Percentiles rank a stretch among this genome's conserved stretches.
phyloP scores from a whole-genome alignment of 352 stramenopile species.

The Phytopythium mirpurense region DNA sequence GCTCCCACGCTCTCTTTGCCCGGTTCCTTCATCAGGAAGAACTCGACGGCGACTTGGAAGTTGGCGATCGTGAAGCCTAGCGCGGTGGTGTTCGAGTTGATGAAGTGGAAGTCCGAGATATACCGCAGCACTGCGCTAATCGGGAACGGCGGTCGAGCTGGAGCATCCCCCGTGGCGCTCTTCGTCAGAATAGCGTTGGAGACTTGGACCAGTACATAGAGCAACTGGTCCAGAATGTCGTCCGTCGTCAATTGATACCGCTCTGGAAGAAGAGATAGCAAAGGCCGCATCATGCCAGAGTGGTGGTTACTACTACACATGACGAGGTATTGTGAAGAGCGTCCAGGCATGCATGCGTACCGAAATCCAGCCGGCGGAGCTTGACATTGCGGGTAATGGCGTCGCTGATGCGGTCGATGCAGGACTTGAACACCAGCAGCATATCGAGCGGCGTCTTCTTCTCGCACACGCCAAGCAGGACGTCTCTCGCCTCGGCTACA shows the following conservation, averaged over 20 bases:
- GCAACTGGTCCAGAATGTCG: constrained; percentile 74
- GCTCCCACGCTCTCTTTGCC: constrained; percentile 21
- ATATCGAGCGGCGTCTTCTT: constrained; percentile 73
- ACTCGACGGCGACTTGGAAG: constrained; percentile 76
- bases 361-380: constrained; percentile 41
- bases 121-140: constrained; percentile 60
- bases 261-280: constrained; percentile 22
- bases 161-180: background rate
- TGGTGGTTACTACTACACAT: background rate
- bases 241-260: constrained; percentile 64
- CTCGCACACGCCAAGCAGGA: constrained; percentile 23
- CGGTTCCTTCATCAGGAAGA: constrained; percentile 51
- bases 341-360: constrained; percentile 14
- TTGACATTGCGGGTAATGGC: constrained; percentile 49
- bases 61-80: constrained; percentile 77
- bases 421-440: constrained; percentile 63
- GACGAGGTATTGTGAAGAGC: background rate
- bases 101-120: constrained; percentile 76
- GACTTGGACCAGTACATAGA: constrained; percentile 60
- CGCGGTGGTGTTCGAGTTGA: constrained; percentile 78
- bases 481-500: constrained; percentile 31
- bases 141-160: constrained; percentile 24
- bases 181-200: constrained; percentile 14
- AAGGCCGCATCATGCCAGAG: background rate
- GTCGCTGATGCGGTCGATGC: constrained; percentile 57